Evolutionary conservation across 1,284 basidiomycete genomes (phyloP), one percentile per base, ranked within the genome.

Genomic region (Albatrellus sp.): DNA sequence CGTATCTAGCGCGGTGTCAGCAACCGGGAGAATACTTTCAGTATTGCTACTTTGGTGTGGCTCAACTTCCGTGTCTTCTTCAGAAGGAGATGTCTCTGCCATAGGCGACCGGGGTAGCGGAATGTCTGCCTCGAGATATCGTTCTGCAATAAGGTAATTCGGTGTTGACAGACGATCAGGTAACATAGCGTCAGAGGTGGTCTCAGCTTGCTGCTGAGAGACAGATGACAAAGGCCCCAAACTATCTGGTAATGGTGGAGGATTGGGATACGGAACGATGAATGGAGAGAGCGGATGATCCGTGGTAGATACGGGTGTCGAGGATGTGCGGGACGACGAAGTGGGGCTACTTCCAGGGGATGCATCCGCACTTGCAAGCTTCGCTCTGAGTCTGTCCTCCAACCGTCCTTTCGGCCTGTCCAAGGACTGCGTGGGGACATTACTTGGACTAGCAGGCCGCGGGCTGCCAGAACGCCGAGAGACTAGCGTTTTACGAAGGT

Each of bases 371-470:
- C 68, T 67, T 36, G 70, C 66, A 52, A 80, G 72, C 28, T 75
- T 74, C 30, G 68, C 68, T 20, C 78, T 72, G 12, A 88, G 61
- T 39, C 85, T 70, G 45, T 88, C 84, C 59, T 88, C 84, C 0
- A 87, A 65, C 9, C 72, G 78, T 4, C 40, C 37, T 16, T 53
- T 53, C 19, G 40, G 29, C 45, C 45, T 46, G 57, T 50, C 46
- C n/a, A 48, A 10, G 16, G 52, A 19, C 20, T n/a, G 11, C 19
- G 16, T 12, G 48, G 24, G 37, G 43, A 17, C 32, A n/a, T 41
- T 40, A 12, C 30, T n/a, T 7, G 37, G 13, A 2, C 48, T 59
- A 33, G n/a, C n/a, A n/a, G n/a, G n/a, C n/a, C n/a, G n/a, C n/a
- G 69, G 66, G 53, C 66, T 70, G 11, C 56, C 61, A 24, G 69